Conservation (phyloP, 495 filamentous ascomycete genomes). For the Acidomyces sp. region DNA sequence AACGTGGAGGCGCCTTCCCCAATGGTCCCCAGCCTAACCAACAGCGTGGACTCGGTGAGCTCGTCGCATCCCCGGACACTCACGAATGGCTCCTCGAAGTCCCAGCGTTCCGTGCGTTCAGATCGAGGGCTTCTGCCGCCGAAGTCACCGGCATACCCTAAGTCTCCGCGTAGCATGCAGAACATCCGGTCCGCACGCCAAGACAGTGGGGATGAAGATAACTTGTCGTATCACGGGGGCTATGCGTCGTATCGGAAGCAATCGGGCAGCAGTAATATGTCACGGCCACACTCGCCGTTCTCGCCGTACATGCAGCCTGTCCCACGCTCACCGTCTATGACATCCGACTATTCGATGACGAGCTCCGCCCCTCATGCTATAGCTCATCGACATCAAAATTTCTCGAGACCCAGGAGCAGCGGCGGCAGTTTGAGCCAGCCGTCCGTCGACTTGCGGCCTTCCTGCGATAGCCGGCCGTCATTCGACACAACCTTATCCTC, state of each 20-base stretch:
- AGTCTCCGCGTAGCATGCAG: constrained; percentile 33
- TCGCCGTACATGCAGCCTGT: constrained; percentile 43
- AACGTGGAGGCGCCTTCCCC: constrained; percentile 11
- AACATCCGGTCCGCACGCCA: constrained; percentile 42
- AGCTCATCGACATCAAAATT: no score
- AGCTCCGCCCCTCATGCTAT: no score
- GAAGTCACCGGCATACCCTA: constrained; percentile 34
- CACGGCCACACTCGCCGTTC: constrained; percentile 48
- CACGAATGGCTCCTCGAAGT: constrained; percentile 18
- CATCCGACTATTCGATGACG: constrained; percentile 58
- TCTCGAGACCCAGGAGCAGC: constrained; percentile 78
- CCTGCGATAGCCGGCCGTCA: constrained; percentile 15
- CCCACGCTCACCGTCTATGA: constrained; percentile 65
- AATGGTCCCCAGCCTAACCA: constrained; percentile 20
- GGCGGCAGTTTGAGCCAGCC: no score
- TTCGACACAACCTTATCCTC: constrained; percentile 14
- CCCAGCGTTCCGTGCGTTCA: constrained; percentile 17
- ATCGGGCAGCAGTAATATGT: constrained; percentile 37
- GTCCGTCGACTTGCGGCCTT: no score
- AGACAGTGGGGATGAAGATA: constrained; percentile 52
- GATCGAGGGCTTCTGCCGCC: constrained; percentile 44
- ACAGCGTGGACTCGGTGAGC: constrained; percentile 18
- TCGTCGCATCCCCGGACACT: constrained; percentile 24
- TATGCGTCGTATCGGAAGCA: constrained; percentile 21
- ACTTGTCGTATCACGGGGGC: constrained; percentile 7